Evolutionary conservation across 345 rosid species (phyloP).

Genomic region (Eucalyptus cloeziana): DNA sequence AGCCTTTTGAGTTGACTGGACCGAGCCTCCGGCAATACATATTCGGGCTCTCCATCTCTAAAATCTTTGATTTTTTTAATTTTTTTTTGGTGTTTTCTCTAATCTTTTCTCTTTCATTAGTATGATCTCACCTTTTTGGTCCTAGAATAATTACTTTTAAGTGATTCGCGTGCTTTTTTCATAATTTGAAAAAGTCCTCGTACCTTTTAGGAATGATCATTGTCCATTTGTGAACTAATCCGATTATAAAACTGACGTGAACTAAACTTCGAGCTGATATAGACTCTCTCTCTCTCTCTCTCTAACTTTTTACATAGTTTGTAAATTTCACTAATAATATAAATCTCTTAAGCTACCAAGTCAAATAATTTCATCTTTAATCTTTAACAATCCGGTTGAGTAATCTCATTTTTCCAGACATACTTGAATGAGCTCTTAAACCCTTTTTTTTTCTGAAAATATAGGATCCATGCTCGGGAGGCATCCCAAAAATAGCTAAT

Average conservation of each 20-base stretch:
- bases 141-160: not conserved
- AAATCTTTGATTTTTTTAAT: not conserved
- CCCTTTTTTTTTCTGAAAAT: not conserved
- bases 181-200: not conserved
- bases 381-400: not conserved
- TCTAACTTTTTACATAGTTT: not conserved
- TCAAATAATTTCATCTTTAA: not conserved
- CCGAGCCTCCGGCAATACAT: not conserved
- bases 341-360: not conserved
- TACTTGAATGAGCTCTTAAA: not conserved
- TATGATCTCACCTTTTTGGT: not conserved
- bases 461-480: not conserved
- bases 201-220: not conserved
- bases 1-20: not conserved
- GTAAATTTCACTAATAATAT: not conserved
- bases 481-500: not conserved
- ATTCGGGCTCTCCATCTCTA: not conserved
- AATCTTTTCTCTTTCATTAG: not conserved
- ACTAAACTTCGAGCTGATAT: not conserved
- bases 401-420: not conserved
- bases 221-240: not conserved
- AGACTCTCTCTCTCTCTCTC: not conserved
- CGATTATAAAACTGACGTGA: not conserved
- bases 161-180: not conserved
- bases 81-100: not conserved